Evolutionary conservation across 2,329 filamentous ascomycete species (phyloP), one percentile per base, ranked within the genome.

Genomic region (Pseudohalonectria lignicola): DNA sequence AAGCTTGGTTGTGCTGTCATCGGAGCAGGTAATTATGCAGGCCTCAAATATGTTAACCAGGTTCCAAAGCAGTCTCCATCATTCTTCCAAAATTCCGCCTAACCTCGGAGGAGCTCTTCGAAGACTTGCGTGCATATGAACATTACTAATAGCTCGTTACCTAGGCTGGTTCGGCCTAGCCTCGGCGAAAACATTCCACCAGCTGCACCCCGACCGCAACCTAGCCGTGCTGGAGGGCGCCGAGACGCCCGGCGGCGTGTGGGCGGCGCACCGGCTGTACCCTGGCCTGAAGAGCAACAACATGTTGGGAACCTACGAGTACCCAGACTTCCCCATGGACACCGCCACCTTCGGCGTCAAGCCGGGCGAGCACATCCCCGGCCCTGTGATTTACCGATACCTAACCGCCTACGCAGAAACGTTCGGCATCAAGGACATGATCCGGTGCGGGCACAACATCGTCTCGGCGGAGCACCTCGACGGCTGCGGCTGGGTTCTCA

Each of bases 271-370:
- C 28, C 69, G 81, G 1, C 57, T 86, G 1, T 82, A 87, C 52
- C 72, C 76, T 0, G 76, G 74, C 1, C 66, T 90, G 35, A 82
- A 77, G 49, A 78, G 74, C 38, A 88, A 90, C 56, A 87, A 87
- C 49, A 69, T 85, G 53, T 54, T 79, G 10, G 82, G 82, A 3
- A 81, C 75, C 0, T 85, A 79, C 47, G 80, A 88, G 53, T 86
- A 74, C 49, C 74, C 76, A 0, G 83, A 86, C 48, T 85, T 83
- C 42, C 79, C 81, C 15, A 81, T 88, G 76, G 64, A 69, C 41
- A 55, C 61, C 7, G 66, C 67, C 16, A 64, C 58, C 0, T 79
- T 71, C 46, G 62, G 61, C 1, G 55, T 74, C 19, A 51, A 62
- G 32, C 52, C 57, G 0, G 61, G 61, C 3, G 48, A 70, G 44